Percentiles rank a stretch among this genome's conserved stretches.
phyloP scores from a whole-genome alignment of 2,329 filamentous ascomycete genomes.

The Tympanopsis confertula region DNA sequence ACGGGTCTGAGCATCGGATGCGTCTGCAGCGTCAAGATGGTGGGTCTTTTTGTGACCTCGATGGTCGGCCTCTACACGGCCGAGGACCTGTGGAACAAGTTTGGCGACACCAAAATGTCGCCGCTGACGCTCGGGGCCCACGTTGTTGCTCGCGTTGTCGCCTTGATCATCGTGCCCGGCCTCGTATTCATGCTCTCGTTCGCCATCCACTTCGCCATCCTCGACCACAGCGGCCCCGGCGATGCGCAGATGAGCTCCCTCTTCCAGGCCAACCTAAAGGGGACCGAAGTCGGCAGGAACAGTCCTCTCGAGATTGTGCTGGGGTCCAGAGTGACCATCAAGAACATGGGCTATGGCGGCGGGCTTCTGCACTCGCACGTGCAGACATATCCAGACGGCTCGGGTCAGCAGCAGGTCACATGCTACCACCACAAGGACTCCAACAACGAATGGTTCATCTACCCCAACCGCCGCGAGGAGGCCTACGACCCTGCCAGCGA shows the following conservation, averaged over 20 bases:
- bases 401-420: slow-evolving; percentile 87
- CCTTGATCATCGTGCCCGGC: slow-evolving; percentile 78
- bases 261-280: slow-evolving; percentile 91
- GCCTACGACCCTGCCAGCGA: slow-evolving; percentile 59
- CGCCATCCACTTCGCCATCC: slow-evolving; percentile 83
- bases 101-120: slow-evolving; percentile 86
- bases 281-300: slow-evolving; percentile 86
- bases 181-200: slow-evolving; percentile 94
- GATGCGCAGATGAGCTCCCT: slow-evolving; percentile 99
- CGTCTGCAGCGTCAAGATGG: slow-evolving; percentile 97
- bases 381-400: slow-evolving; percentile 90
- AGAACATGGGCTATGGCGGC: slow-evolving; percentile 99
- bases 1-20: slow-evolving; percentile 93
- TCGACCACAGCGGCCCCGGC: slow-evolving; percentile 86
- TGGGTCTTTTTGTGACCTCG: slow-evolving; percentile 89
- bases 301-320: slow-evolving; percentile 85
- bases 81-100: slow-evolving; percentile 97
- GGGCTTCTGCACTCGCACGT: slow-evolving; percentile 93
- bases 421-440: slow-evolving; percentile 99
- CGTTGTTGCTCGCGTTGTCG: slow-evolving; percentile 66
- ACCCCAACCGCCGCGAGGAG: slow-evolving; percentile 71
- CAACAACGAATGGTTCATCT: slow-evolving; percentile 99
- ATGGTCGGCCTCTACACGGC: slow-evolving; percentile 90
- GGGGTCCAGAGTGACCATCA: slow-evolving; percentile 82
- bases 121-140: slow-evolving; percentile 69